Percentiles rank a stretch among this genome's conserved stretches.
Conservation (phyloP, 108 stramenopile species). For the Skeletonema tropicum region DNA sequence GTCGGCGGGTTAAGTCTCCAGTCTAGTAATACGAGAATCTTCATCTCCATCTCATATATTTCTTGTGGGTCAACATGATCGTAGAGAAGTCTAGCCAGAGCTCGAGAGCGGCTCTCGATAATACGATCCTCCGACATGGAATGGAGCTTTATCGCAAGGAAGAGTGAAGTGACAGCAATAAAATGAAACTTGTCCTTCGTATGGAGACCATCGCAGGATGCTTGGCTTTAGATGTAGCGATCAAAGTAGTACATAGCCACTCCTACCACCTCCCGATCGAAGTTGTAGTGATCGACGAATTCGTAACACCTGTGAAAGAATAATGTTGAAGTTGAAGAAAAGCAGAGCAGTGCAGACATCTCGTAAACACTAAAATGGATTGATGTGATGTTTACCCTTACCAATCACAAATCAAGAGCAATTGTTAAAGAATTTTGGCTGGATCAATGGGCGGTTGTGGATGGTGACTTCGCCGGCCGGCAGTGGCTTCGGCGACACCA, state of each 20-base stretch:
- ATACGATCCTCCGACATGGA: conserved; percentile 3
- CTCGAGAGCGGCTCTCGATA: background rate
- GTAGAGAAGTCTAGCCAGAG: conserved; percentile 4
- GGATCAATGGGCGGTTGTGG: too few relatives aligned
- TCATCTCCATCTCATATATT: conserved; percentile 14
- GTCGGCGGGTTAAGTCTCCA: conserved; percentile 25
- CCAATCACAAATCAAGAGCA: conserved; percentile 73
- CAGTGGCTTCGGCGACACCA: too few relatives aligned
- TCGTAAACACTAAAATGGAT: background rate
- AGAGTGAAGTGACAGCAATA: conserved; percentile 70
- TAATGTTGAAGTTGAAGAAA: background rate
- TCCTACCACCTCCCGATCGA: conserved; percentile 70
- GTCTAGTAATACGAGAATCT: conserved; percentile 11
- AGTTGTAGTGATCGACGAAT: conserved; percentile 59
- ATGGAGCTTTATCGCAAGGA: conserved; percentile 72
- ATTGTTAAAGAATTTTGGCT: too few relatives aligned
- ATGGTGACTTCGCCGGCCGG: too few relatives aligned
- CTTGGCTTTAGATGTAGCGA: conserved; percentile 45
- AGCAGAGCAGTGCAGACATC: background rate
- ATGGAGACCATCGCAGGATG: conserved; percentile 12
- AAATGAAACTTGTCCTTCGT: conserved; percentile 55
- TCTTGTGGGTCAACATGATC: conserved; percentile 36
- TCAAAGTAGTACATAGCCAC: conserved; percentile 63
- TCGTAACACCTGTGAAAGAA: conserved; percentile 20
- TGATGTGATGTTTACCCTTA: background rate